Conservation (phyloP, 2,329 filamentous ascomycete genomes). For the Aspergillus intermedius region DNA sequence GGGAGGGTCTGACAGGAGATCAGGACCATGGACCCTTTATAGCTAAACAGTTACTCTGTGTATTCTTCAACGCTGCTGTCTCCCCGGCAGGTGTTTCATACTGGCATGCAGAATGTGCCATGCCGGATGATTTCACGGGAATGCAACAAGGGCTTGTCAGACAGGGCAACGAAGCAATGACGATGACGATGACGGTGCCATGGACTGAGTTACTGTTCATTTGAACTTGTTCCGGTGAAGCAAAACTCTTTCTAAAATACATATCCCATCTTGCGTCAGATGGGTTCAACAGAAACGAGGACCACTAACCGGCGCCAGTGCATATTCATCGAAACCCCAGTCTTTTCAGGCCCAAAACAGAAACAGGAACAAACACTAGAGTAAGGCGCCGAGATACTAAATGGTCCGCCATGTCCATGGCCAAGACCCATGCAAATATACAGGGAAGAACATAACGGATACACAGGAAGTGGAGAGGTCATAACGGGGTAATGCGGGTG, state of each 20-base stretch:
- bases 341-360: constrained; percentile 3
- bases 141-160: not conserved
- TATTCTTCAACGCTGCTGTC: not conserved
- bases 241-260: not conserved
- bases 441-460: constrained; percentile 10
- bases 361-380: constrained; percentile 7
- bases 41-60: not conserved
- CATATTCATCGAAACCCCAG: constrained; percentile 5
- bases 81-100: not conserved
- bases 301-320: not conserved
- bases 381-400: constrained; percentile 29
- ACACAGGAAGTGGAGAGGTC: constrained; percentile 20
- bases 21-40: too few relatives aligned
- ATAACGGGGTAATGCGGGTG: constrained; percentile 1
- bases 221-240: not conserved
- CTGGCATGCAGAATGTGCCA: not conserved
- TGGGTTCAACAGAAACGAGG: not conserved
- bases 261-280: not conserved
- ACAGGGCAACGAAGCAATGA: not conserved
- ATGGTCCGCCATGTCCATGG: constrained; percentile 16
- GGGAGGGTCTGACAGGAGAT: not conserved
- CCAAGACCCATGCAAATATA: constrained; percentile 32
- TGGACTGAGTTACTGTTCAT: too few relatives aligned
- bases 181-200: not conserved
- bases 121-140: not conserved